These are phyloP conservation scores for Voacanga thouarsii DNA, from an alignment of 257 asterid genomes.

Conservation along the genomic window DNA sequence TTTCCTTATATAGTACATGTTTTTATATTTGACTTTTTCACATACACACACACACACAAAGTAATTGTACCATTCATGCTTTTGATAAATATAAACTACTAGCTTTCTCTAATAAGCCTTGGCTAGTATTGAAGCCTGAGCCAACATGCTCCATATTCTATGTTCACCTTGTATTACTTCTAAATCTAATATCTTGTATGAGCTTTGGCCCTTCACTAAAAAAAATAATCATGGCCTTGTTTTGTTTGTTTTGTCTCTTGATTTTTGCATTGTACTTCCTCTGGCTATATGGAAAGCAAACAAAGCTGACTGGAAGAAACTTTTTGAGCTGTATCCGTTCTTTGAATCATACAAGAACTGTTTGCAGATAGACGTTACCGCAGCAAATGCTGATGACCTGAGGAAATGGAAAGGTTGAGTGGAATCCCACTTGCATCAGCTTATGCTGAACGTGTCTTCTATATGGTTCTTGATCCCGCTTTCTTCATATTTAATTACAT, in stretches of 20 bases:
- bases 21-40: neutral
- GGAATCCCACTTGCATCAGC: slow-evolving; percentile 38
- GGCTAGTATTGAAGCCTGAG: neutral
- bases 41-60: too few species aligned
- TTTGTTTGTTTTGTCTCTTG: neutral
- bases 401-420: slow-evolving; percentile 46
- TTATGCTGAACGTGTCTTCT: slow-evolving; percentile 26
- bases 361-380: slow-evolving; percentile 39
- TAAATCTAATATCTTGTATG: slow-evolving; percentile 4
- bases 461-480: neutral
- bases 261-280: slow-evolving; percentile 7
- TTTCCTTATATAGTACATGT: neutral
- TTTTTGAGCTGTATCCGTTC: slow-evolving; percentile 34
- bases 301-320: slow-evolving; percentile 31
- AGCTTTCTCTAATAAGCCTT: neutral
- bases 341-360: slow-evolving; percentile 42
- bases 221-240: neutral
- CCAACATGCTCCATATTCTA: neutral
- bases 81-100: too few species aligned
- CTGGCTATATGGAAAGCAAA: slow-evolving; percentile 35
- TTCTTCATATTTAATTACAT: neutral
- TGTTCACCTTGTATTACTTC: neutral
- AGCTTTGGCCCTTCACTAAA: neutral
- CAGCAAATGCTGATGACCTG: slow-evolving; percentile 34
- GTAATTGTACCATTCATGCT: neutral